Evolutionary conservation across 106 monocot species (phyloP).

Genomic region (Dioscorea alata): DNA sequence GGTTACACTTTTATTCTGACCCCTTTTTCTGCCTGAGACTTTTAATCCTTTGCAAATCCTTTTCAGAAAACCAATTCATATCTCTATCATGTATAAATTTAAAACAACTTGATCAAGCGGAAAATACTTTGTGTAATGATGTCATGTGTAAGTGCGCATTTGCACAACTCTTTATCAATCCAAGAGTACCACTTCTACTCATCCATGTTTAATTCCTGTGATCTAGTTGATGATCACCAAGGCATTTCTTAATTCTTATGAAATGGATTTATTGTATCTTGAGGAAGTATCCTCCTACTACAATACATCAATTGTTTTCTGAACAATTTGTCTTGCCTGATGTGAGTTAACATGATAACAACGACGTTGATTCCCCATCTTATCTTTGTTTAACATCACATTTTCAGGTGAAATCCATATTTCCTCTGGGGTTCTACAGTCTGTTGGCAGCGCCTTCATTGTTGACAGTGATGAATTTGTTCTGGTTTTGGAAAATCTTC

Average conservation of each 20-base stretch:
- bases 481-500: slow-evolving; percentile 76
- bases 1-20: no score
- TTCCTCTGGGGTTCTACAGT: slow-evolving; percentile 59
- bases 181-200: no score
- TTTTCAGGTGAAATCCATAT: slow-evolving; percentile 59
- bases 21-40: no score
- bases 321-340: background rate
- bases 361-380: background rate
- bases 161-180: no score
- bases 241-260: background rate
- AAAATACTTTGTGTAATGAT: no score
- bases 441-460: slow-evolving; percentile 30
- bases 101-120: no score
- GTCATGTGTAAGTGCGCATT: no score
- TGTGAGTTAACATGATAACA: background rate
- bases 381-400: background rate
- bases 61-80: no score
- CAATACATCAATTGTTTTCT: background rate
- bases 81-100: no score
- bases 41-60: no score
- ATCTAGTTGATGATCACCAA: background rate
- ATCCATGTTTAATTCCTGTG: background rate
- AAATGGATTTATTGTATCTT: background rate
- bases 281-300: background rate
- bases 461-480: slow-evolving; percentile 54